These are phyloP conservation scores for Diplodia corticola DNA, from an alignment of 2,329 filamentous ascomycete genomes.

Conservation along the genomic window DNA sequence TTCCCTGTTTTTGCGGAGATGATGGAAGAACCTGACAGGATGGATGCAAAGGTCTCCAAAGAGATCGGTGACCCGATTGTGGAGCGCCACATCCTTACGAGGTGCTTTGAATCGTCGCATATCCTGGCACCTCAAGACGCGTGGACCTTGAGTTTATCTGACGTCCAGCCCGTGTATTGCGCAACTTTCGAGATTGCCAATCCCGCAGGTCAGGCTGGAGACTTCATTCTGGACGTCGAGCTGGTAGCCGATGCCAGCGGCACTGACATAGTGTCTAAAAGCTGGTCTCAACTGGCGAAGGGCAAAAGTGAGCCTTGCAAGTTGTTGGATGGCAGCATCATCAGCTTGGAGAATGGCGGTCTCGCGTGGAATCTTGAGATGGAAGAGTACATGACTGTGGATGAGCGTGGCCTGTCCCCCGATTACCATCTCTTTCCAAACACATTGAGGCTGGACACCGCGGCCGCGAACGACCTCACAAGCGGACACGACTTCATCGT, in stretches of 20 bases:
- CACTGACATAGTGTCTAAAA: not conserved
- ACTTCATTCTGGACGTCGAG: not conserved
- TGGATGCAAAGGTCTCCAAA: not conserved
- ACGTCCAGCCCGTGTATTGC: conserved; percentile 6
- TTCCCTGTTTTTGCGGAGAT: conserved; percentile 1
- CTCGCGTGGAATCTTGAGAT: conserved; percentile 17
- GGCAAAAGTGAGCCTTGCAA: not conserved
- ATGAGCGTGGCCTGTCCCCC: not conserved
- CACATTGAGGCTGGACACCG: not conserved
- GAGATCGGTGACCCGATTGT: conserved; percentile 12
- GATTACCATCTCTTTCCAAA: conserved; percentile 3
- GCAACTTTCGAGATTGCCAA: conserved; percentile 17
- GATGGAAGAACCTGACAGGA: not conserved
- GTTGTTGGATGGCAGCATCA: conserved; percentile 4
- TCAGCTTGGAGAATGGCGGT: not conserved
- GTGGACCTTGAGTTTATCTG: not conserved
- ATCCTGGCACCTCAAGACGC: not conserved
- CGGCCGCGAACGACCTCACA: not conserved
- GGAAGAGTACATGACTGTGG: not conserved
- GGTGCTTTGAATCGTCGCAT: conserved; percentile 1
- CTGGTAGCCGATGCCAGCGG: not conserved
- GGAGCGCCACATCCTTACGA: not conserved
- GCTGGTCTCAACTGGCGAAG: conserved; percentile 1
- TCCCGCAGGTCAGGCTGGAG: not conserved
- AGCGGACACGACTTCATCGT: not conserved